Base-by-base conservation (phyloP, 208 protist genomes). In the Acanthamoeba healyi region DNA sequence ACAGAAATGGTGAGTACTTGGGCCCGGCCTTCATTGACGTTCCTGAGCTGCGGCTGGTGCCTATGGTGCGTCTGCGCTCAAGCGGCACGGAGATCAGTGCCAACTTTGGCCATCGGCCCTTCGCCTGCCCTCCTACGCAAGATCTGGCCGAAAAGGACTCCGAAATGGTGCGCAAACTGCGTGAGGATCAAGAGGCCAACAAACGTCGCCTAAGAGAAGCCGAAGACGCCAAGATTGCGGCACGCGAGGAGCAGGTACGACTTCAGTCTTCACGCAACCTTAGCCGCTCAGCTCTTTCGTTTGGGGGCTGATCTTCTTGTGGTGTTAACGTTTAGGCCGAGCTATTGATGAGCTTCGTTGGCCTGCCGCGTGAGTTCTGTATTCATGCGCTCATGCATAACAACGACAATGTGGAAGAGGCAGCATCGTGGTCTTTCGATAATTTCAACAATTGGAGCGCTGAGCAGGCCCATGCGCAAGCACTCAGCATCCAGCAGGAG, bases 1-100 rank as follows among this genome's bases (percentile, higher is more conserved):
- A 22, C 24, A 87, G 77, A 54, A 94, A 94, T 79, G 93, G 93
- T 14, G 49, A 77, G 24, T 79, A 67, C 40, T 34, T 94, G 26
- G 93, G 79, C 5, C 84, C 88, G 44, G 93, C 84, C 6, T 94
- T 94, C 56, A 72, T 81, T 34, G 44, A 94, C 38, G 93, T 94
- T 9, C 26, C 77, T 12, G 77, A 87, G 40, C 44, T 51, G 40
- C 40, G 46, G 44, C 77, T 87, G 29, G 77, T 58, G 44, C 77
- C 77, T 10, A 87, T 87, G 77, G 46, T 87, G 29, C 40, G 77
- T 15, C 77, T 87, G 77, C 77, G 77, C 26, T 42, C 44, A 17
- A 87, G 77, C 46, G 77, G 77, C 29, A 87, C 77, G 9, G 77
- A 87, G 44, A 87, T 87, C 77, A 87, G 77, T 32, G 77, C 77